Base-by-base conservation (phyloP, 441 rosid genomes). In the Eutrema salsugineum region DNA sequence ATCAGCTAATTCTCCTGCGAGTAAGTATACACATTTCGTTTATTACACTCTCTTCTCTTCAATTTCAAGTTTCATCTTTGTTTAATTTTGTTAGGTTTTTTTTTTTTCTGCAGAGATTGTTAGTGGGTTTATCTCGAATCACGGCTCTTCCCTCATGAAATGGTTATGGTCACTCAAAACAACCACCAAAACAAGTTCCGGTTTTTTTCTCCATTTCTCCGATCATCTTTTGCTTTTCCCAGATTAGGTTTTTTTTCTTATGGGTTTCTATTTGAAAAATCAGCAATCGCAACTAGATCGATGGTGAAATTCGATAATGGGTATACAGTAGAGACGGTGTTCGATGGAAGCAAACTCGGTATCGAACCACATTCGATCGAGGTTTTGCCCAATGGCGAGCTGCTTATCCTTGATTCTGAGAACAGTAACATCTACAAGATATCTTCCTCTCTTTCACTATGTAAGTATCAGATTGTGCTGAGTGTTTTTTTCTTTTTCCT, bases 311-410 rank as follows among this genome's bases (percentile, higher is more conserved):
- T 86, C 46, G 98, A 93, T 75, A 72, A 88, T 79, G 98, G 98
- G 19, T 93, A 89, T 64, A 68, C 84, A 39, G 98, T 93, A 69
- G 98, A 93, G 81, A 93, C 98, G 2, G 96, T 93, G 69, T 93
- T 93, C 78, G 98, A 93, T 73, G 98, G 98, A 71, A 93, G 98
- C 75, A 93, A 91, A 72, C 93, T 89, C 49, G 97, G 98, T 51
- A 80, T 91, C 48, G 98, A 91, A 75, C 98, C 98, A 27, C 75
- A 83, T 69, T 76, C 93, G 0, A 86, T 93, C 24, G 94, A 93
- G 81, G 86, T 88, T 56, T 74, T 88, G 80, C 89, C 97, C 1
- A 80, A 77, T 55, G 98, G 96, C 33, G 98, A 93, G 83, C 86
- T 93, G 47, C 86, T 93, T 36, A 81, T 93, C 78, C 79, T 93